These are phyloP conservation scores for Sarcodon sp. DNA, from an alignment of 768 basidiomycete genomes.

Conservation along the genomic window DNA sequence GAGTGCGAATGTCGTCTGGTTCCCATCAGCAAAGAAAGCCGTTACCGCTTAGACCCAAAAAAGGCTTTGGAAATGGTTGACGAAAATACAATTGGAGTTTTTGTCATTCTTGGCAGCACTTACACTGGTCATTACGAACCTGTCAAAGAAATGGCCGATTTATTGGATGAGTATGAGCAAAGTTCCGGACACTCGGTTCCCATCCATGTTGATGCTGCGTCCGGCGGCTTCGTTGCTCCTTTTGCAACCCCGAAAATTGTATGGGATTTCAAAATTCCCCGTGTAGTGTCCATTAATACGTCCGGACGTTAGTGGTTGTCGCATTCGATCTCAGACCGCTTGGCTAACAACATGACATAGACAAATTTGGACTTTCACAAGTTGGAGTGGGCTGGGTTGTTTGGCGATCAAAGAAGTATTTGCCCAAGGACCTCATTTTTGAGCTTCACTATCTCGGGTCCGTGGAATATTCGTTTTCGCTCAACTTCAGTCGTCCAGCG, in stretches of 20 bases:
- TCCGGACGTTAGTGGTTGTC: slow-evolving; percentile 34
- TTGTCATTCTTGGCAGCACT: slow-evolving; percentile 43
- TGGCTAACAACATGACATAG: background rate
- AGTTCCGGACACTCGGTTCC: slow-evolving; percentile 30
- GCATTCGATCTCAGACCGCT: background rate
- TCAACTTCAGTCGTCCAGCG: slow-evolving; percentile 50
- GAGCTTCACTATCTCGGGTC: slow-evolving; percentile 38
- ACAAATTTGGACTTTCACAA: slow-evolving; percentile 34
- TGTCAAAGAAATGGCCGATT: slow-evolving; percentile 73
- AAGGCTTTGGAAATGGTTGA: slow-evolving; percentile 52
- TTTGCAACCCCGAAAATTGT: slow-evolving; percentile 38
- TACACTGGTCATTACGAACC: slow-evolving; percentile 59
- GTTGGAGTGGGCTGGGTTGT: slow-evolving; percentile 55
- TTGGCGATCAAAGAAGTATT: slow-evolving; percentile 40
- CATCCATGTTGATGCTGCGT: slow-evolving; percentile 38
- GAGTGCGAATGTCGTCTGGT: slow-evolving; percentile 56
- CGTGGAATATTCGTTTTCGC: slow-evolving; percentile 66
- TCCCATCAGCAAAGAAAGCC: slow-evolving; percentile 50
- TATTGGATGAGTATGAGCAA: slow-evolving; percentile 46
- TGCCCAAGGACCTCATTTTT: slow-evolving; percentile 63
- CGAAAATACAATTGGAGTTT: slow-evolving; percentile 63
- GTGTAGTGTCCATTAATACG: slow-evolving; percentile 46
- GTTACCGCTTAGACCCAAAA: slow-evolving; percentile 67
- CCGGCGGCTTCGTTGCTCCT: slow-evolving; percentile 50
- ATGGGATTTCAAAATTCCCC: slow-evolving; percentile 51